Evolutionary conservation across 1,284 basidiomycete genomes (phyloP).

Genomic region (Blastosporella zonata): DNA sequence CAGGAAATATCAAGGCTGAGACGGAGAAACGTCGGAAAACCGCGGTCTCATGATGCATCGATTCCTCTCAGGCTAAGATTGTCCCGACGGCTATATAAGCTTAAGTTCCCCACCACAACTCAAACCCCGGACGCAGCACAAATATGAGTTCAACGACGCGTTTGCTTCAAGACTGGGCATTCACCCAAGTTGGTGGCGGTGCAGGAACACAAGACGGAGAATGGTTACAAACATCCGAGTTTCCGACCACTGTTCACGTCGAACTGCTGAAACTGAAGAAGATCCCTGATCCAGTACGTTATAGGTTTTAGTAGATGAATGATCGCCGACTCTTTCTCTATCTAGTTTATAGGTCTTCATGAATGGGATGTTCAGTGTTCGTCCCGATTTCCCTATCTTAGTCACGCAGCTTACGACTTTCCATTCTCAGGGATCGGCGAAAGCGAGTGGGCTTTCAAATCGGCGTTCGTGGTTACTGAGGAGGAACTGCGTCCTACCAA

Average conservation of each 20-base stretch:
- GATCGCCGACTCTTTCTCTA: conserved; percentile 6
- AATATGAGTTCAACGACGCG: conserved; percentile 21
- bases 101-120: background rate
- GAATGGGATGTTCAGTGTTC: conserved; percentile 88
- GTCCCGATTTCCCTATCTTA: conserved; percentile 10
- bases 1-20: background rate
- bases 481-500: conserved; percentile 45
- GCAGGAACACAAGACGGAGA: conserved; percentile 58
- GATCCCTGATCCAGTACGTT: conserved; percentile 78
- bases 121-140: background rate
- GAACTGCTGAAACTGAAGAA: conserved; percentile 69
- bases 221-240: conserved; percentile 59
- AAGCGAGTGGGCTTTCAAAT: conserved; percentile 81
- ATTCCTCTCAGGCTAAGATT: background rate
- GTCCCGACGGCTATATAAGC: background rate
- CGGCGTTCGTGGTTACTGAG: conserved; percentile 53
- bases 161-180: conserved; percentile 53
- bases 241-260: conserved; percentile 84
- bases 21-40: conserved; percentile 26
- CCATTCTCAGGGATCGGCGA: conserved; percentile 75
- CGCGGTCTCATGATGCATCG: conserved; percentile 1
- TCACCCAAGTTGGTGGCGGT: conserved; percentile 65
- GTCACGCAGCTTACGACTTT: background rate
- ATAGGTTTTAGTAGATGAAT: background rate
- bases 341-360: conserved; percentile 67